Conservation (phyloP, 192 early-diverging fungal genomes). For the Spizellomyces punctatus region DNA sequence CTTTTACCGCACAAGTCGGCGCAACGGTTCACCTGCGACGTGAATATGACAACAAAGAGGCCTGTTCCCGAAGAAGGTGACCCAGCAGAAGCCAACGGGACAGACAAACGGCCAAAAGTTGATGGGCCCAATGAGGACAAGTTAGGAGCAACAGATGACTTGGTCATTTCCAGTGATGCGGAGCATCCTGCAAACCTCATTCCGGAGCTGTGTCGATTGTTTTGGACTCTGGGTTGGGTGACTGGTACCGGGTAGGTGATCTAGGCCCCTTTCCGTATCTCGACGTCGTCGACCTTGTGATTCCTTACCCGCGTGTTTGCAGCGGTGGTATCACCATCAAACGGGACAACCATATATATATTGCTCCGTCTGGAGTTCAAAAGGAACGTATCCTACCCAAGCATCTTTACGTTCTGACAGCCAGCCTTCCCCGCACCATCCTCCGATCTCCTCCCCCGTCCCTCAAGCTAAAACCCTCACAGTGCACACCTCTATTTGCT, state of each 20-base stretch:
- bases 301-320: not conserved
- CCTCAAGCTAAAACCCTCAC: slow-evolving; percentile 71
- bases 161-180: slow-evolving; percentile 30
- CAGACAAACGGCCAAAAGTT: too few species aligned
- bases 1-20: too few species aligned
- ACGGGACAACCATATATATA: slow-evolving; percentile 69
- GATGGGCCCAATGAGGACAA: too few species aligned
- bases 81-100: too few species aligned
- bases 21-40: too few species aligned
- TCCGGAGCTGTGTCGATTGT: slow-evolving; percentile 85
- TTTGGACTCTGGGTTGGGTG: slow-evolving; percentile 92
- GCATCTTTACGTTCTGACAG: slow-evolving; percentile 84
- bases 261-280: too few species aligned
- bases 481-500: slow-evolving; percentile 94
- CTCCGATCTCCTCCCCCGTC: slow-evolving; percentile 69
- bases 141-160: not conserved
- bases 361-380: slow-evolving; percentile 94
- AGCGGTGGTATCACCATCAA: slow-evolving; percentile 38
- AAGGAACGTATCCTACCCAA: slow-evolving; percentile 88
- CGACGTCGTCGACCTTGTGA: too few species aligned
- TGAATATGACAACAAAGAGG: too few species aligned
- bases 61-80: too few species aligned
- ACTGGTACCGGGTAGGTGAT: slow-evolving; percentile 84
- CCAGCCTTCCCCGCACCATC: slow-evolving; percentile 50
- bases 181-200: slow-evolving; percentile 73